Base-by-base conservation (phyloP, 2,329 filamentous ascomycete species). In the Botrytis elliptica region DNA sequence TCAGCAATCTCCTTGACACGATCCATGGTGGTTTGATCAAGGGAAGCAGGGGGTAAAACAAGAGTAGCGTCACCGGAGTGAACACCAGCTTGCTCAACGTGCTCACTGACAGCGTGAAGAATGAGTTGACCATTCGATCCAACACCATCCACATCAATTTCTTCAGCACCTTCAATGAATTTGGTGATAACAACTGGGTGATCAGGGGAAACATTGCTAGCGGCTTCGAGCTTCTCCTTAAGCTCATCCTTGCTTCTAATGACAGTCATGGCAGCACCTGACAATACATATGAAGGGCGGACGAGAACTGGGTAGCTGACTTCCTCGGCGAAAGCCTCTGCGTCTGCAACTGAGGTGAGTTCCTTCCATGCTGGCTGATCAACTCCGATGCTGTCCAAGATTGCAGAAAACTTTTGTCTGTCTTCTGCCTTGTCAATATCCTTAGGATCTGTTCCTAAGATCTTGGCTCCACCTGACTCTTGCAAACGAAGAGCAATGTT, bases 291-390 rank as follows among this genome's bases (percentile, higher is more conserved):
- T 79, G 90, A 93, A 68, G 96, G 96, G 75, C 96, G 93, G 77
- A 98, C 95, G 69, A 99, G 90, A 59, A 99, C 96, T 29, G 96
- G 96, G 84, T 98, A 99, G 77, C 92, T 91, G 76, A 98, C 96
- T 78, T 90, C 85, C 20, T 93, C 86, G 69, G 94, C 95, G 79
- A 98, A 99, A 76, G 88, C 85, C 85, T 95, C 92, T n/a, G 95
- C 96, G 33, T 93, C 96, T 75, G 91, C 85, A 75, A 95, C 93
- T 25, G 93, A 98, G 44, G 93, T 97, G 57, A 98, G 90, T 83
- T 99, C 96, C 84, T 97, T 97, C 96, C 96, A 99, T 16, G 94
- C 94, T 52, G 96, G 96, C 85, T 99, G 96, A 82, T 98, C 95
- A 73, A 99, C 91, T 74, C 95, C 95, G 79, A 98, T 98, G 83